Evolutionary conservation across 2,329 filamentous ascomycete species (phyloP).

Genomic region (Aspergillus niger): DNA sequence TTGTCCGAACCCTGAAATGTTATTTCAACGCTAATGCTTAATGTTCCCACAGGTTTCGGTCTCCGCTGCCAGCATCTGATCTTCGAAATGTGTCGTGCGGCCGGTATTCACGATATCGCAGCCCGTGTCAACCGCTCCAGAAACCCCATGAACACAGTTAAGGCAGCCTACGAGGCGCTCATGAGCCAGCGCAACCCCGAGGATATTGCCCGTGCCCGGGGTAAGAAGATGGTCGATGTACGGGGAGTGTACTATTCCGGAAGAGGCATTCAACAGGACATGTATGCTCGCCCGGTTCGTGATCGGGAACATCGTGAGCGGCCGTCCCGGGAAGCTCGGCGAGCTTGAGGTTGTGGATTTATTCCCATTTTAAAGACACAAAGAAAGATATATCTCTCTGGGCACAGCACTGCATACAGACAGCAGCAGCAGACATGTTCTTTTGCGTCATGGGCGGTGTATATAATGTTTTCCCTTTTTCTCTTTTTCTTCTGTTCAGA

Average conservation of each 20-base stretch:
- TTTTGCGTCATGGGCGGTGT: slow-evolving; percentile 24
- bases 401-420: slow-evolving; percentile 9
- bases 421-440: slow-evolving; percentile 7
- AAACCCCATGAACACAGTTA: slow-evolving; percentile 98
- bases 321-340: too few relatives aligned
- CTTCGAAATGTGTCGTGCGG: slow-evolving; percentile 88
- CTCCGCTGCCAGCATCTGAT: slow-evolving; percentile 88
- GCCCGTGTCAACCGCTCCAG: slow-evolving; percentile 80
- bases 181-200: slow-evolving; percentile 83
- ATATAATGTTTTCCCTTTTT: slow-evolving; percentile 21
- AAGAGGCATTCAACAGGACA: neutral
- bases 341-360: too few relatives aligned
- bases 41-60: slow-evolving; percentile 71
- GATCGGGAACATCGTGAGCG: too few relatives aligned
- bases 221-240: slow-evolving; percentile 94
- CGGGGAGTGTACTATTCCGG: slow-evolving; percentile 97
- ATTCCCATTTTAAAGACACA: neutral
- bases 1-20: slow-evolving; percentile 2
- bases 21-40: neutral
- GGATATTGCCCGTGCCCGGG: slow-evolving; percentile 81
- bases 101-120: slow-evolving; percentile 83
- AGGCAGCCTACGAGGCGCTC: slow-evolving; percentile 82
- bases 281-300: too few relatives aligned
- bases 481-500: slow-evolving; percentile 13
- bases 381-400: too few relatives aligned